Base-by-base conservation (phyloP, 306 rosid species). In the Fragaria nilgerrensis region DNA sequence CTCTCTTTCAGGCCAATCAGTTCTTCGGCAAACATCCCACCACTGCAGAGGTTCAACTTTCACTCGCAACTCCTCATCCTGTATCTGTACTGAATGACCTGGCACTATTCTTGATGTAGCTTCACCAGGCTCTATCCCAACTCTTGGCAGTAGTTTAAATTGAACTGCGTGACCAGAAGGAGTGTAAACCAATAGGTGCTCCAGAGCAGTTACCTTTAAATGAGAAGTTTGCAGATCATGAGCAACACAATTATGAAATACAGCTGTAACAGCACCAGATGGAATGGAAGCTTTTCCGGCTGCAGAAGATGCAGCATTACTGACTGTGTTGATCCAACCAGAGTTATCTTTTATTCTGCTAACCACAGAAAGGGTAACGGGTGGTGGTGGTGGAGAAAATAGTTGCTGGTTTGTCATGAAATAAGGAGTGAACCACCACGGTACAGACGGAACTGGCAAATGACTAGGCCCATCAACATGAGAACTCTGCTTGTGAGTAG, bases 11-110 rank as follows among this genome's bases (percentile, higher is more conserved):
- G 96, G 90, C 98, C 99, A 93, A 83, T 88, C 88, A 84, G 76
- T 84, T 84, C 96, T 84, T 84, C 97, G 87, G 82, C 99, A 93
- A 81, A 85, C 91, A 88, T 92, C 97, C 99, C 98, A 96, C 96
- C 96, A 92, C 77, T 87, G 99, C 82, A 92, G 81, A 70, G 96
- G 94, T 82, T 96, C 99, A 84, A 91, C 99, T 82, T 83, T 91
- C 82, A 96, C 91, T 56, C 94, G 88, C 82, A 93, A 73, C 76
- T 91, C 97, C 39, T 96, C 98, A 77, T 96, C 98, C 80, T 87
- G 94, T 66, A 82, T 75, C 78, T 90, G 97, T 45, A 86, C 76
- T 48, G 90, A 87, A 80, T 92, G 80, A 81, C 68, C 84, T 62
- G 83, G 78, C 37, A 82, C 90, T 14, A 80, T 76, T 81, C 91